phyloP scores from a whole-genome alignment of 2,329 filamentous ascomycete genomes.

The Cordyceps tenuipes region DNA sequence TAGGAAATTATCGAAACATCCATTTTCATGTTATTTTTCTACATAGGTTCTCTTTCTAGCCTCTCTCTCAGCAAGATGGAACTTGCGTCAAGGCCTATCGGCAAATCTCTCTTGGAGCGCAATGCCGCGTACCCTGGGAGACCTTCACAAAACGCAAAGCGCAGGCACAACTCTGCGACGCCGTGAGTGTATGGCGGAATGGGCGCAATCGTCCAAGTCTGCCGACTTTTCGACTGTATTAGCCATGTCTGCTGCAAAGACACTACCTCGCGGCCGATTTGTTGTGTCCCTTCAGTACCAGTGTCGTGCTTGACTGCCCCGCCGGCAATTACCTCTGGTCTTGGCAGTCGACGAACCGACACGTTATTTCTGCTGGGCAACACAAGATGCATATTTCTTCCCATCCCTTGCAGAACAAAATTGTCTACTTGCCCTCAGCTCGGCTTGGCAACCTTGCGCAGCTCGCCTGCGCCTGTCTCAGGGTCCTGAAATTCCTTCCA shows the following conservation, averaged over 20 bases:
- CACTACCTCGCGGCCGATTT: not conserved
- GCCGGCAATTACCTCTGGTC: not conserved
- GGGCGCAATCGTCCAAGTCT: not conserved
- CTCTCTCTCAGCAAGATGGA: no score
- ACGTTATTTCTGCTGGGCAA: not conserved
- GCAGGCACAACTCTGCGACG: not conserved
- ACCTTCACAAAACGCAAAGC: not conserved
- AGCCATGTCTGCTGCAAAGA: not conserved
- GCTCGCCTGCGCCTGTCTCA: slow-evolving; percentile 66
- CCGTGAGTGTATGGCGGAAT: not conserved
- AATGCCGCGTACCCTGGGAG: not conserved
- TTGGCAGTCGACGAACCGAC: not conserved
- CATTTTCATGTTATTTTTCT: not conserved
- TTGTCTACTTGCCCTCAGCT: slow-evolving; percentile 45
- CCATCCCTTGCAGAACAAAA: not conserved
- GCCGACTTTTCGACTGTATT: not conserved
- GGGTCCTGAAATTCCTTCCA: slow-evolving; percentile 94
- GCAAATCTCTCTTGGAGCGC: not conserved
- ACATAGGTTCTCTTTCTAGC: not conserved
- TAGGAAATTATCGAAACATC: not conserved
- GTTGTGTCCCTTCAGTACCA: not conserved
- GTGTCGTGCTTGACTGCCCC: not conserved
- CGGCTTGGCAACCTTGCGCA: slow-evolving; percentile 89
- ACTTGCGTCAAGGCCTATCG: not conserved
- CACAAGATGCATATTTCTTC: not conserved